A percentile compares a stretch with the other conserved stretches of the same genome.
Conservation (phyloP, 176 grass and related monocot genomes). For the Dactylis glomerata region DNA sequence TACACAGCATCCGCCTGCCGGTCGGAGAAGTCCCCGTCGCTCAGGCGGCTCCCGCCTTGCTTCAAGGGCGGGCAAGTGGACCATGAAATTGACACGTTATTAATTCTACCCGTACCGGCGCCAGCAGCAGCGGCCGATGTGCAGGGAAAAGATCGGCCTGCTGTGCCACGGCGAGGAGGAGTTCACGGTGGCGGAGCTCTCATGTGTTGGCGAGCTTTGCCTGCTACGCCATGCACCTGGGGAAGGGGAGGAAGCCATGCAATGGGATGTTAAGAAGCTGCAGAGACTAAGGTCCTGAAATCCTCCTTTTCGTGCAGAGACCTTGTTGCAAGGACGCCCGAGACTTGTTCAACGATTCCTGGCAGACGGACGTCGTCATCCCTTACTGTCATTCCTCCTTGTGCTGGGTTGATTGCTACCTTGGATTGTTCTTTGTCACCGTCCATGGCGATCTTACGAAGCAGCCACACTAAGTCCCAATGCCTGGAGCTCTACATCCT, state of each 20-base stretch:
- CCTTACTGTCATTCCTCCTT: not conserved
- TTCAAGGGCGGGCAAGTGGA: not conserved
- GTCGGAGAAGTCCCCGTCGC: not conserved
- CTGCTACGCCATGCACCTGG: not conserved
- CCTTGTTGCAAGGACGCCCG: not conserved
- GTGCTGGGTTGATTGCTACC: constrained; percentile 33
- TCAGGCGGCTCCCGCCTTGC: not conserved
- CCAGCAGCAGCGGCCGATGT: not conserved
- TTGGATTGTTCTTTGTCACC: not conserved
- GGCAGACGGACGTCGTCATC: not conserved
- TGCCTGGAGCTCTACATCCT: not conserved
- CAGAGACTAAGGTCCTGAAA: no score
- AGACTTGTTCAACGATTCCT: not conserved
- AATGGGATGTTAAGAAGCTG: not conserved
- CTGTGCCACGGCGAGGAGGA: not conserved
- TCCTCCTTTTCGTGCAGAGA: no score
- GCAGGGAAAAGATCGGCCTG: not conserved
- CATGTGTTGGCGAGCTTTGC: not conserved
- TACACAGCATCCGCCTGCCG: not conserved
- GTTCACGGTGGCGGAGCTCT: constrained; percentile 20
- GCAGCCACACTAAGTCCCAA: not conserved
- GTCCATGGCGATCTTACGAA: not conserved
- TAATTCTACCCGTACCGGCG: not conserved
- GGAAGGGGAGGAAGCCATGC: not conserved
- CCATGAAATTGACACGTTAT: not conserved